phyloP scores from a whole-genome alignment of 805 yeast genomes.

The Candida ortonii region DNA sequence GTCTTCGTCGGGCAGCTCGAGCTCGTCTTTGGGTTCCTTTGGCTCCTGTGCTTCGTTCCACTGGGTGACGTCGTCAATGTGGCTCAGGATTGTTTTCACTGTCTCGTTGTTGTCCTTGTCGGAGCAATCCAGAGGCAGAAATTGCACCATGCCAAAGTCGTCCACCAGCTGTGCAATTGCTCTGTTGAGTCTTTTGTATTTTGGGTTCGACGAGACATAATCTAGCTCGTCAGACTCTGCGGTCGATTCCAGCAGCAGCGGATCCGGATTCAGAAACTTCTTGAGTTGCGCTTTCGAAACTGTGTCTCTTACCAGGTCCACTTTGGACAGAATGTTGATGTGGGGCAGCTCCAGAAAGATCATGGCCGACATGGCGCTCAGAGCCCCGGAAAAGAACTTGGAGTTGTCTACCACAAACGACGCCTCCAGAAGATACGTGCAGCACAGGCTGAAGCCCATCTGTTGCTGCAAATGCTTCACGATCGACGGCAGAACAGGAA shows the following conservation, averaged over 20 bases:
- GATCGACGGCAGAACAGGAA: constrained; percentile 87
- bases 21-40: constrained; percentile 84
- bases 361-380: constrained; percentile 98
- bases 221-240: constrained; percentile 29
- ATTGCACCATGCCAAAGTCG: constrained; percentile 98
- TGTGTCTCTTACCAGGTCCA: constrained; percentile 81
- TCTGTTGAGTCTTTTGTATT: constrained; percentile 67
- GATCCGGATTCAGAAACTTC: constrained; percentile 88
- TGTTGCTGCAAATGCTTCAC: constrained; percentile 79
- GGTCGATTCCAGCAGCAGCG: constrained; percentile 59
- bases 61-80: constrained; percentile 95
- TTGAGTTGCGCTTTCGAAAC: constrained; percentile 74
- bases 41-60: constrained; percentile 98
- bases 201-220: constrained; percentile 40
- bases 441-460: constrained; percentile 85
- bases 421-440: constrained; percentile 88
- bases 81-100: constrained; percentile 78
- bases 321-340: constrained; percentile 80
- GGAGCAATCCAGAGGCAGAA: constrained; percentile 76
- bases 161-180: constrained; percentile 89
- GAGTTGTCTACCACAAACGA: constrained; percentile 88
- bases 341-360: constrained; percentile 92
- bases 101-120: constrained; percentile 62
- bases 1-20: constrained; percentile 59
- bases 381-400: constrained; percentile 92